phyloP scores from a whole-genome alignment of 2,329 filamentous ascomycete species.

The Exophiala calicioides region DNA sequence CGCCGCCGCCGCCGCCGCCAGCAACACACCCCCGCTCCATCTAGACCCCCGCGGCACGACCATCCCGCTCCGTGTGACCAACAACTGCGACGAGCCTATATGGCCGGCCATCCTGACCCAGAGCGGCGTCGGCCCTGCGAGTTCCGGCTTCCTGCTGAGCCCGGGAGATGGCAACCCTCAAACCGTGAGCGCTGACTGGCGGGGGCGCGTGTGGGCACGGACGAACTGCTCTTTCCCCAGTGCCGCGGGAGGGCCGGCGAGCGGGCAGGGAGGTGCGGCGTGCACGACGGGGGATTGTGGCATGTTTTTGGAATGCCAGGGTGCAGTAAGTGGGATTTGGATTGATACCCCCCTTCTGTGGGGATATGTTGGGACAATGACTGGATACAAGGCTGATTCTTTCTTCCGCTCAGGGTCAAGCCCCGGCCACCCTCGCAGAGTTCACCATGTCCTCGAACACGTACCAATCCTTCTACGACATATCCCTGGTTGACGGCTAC shows the following conservation, averaged over 20 bases:
- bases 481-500: slow-evolving; percentile 82
- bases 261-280: slow-evolving; percentile 53
- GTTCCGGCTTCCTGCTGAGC: slow-evolving; percentile 68
- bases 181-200: slow-evolving; percentile 72
- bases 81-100: slow-evolving; percentile 69
- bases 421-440: slow-evolving; percentile 76
- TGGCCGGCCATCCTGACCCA: slow-evolving; percentile 78
- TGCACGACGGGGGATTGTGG: slow-evolving; percentile 78
- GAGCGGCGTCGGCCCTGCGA: slow-evolving; percentile 65
- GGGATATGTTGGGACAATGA: background rate
- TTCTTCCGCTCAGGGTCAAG: slow-evolving; percentile 58
- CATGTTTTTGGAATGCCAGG: slow-evolving; percentile 67
- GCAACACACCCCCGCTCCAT: too few species aligned
- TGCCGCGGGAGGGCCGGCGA: slow-evolving; percentile 58
- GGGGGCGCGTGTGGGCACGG: slow-evolving; percentile 77
- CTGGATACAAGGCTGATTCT: background rate
- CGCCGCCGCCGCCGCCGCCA: too few species aligned
- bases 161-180: slow-evolving; percentile 60
- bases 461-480: slow-evolving; percentile 77
- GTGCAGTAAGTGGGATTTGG: slow-evolving; percentile 57
- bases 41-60: slow-evolving; percentile 36
- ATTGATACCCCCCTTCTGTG: background rate
- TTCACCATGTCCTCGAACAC: slow-evolving; percentile 66
- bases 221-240: slow-evolving; percentile 79
- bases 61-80: slow-evolving; percentile 68